These are phyloP conservation scores for Pseudocercospora fijiensis DNA, from an alignment of 2,329 filamentous ascomycete species.

Conservation along the genomic window DNA sequence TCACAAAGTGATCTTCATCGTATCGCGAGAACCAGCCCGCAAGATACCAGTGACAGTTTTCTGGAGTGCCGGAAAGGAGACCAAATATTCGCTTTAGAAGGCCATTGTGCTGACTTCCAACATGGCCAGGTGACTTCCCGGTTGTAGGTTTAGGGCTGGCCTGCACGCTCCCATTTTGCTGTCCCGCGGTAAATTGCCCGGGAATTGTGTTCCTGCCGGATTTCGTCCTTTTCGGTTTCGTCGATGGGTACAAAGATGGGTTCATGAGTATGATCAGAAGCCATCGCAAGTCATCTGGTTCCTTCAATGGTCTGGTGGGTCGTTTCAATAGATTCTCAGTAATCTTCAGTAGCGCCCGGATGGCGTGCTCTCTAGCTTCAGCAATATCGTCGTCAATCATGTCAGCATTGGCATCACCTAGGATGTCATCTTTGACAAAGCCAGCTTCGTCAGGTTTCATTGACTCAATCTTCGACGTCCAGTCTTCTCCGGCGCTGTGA, in stretches of 20 bases:
- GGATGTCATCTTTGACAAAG: slow-evolving; percentile 41
- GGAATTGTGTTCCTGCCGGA: slow-evolving; percentile 11
- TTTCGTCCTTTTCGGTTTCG: slow-evolving; percentile 17
- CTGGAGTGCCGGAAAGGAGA: slow-evolving; percentile 71
- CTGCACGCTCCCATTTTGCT: slow-evolving; percentile 19
- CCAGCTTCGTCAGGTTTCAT: slow-evolving; percentile 26
- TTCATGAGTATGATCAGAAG: slow-evolving; percentile 76
- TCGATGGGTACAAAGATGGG: slow-evolving; percentile 64
- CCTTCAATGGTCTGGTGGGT: slow-evolving; percentile 67
- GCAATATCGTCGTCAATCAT: slow-evolving; percentile 54
- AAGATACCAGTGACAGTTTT: slow-evolving; percentile 72
- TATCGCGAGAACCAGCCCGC: slow-evolving; percentile 76
- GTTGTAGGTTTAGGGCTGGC: slow-evolving; percentile 27
- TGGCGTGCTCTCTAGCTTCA: slow-evolving; percentile 67
- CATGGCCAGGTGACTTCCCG: slow-evolving; percentile 36
- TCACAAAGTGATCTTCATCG: slow-evolving; percentile 65
- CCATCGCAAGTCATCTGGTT: slow-evolving; percentile 71
- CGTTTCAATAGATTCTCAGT: slow-evolving; percentile 78
- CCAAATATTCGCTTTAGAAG: slow-evolving; percentile 84
- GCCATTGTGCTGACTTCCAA: slow-evolving; percentile 70
- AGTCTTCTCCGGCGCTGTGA: slow-evolving; percentile 65
- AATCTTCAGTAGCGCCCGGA: slow-evolving; percentile 70
- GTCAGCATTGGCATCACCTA: slow-evolving; percentile 48
- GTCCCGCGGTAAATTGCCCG: slow-evolving; percentile 22
- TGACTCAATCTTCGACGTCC: slow-evolving; percentile 59